Evolutionary conservation across 2,329 filamentous ascomycete species (phyloP).

Genomic region (Neonectria ditissima): DNA sequence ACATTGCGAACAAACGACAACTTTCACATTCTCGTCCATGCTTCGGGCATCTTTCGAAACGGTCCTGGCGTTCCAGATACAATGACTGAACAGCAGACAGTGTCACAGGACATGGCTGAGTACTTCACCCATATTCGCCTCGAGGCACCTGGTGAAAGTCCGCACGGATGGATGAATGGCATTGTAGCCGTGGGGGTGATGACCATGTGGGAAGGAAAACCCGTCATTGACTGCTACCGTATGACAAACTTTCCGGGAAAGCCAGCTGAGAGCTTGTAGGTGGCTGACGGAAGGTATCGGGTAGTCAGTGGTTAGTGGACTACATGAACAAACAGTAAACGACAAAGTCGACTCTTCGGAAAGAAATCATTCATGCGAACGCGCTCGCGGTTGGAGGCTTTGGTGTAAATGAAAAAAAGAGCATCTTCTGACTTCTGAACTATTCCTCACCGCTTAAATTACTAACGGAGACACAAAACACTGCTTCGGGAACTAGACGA

Average conservation of each 20-base stretch:
- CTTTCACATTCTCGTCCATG: conserved; percentile 34
- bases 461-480: background rate
- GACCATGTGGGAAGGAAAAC: conserved; percentile 34
- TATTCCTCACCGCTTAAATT: background rate
- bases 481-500: background rate
- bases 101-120: conserved; percentile 34
- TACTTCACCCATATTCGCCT: conserved; percentile 39
- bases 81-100: conserved; percentile 20
- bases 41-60: conserved; percentile 34
- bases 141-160: conserved; percentile 31
- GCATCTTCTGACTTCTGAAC: background rate
- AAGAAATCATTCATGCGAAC: too few relatives aligned
- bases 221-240: conserved; percentile 37
- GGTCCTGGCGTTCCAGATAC: conserved; percentile 26
- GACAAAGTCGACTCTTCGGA: too few relatives aligned
- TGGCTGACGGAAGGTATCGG: too few relatives aligned
- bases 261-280: conserved; percentile 20
- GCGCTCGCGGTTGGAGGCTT: too few relatives aligned
- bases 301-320: too few relatives aligned
- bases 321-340: too few relatives aligned
- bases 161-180: conserved; percentile 33
- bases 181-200: conserved; percentile 34
- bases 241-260: conserved; percentile 37
- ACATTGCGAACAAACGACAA: conserved; percentile 33
- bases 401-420: background rate